These are phyloP conservation scores for Plasmodiophora brassicae DNA, from an alignment of 208 protist species.

Conservation along the genomic window DNA sequence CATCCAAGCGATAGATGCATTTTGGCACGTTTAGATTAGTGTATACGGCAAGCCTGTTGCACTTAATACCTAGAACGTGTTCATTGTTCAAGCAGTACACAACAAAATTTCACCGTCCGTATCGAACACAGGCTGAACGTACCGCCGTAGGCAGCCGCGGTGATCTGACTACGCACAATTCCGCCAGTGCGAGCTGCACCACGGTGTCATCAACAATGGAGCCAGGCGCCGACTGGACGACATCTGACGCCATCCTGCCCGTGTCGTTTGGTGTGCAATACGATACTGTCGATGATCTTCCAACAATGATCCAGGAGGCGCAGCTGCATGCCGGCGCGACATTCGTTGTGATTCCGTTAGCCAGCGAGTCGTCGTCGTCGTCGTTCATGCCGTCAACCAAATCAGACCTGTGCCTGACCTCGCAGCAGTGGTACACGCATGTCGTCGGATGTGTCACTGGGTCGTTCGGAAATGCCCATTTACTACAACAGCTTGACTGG, in stretches of 20 bases:
- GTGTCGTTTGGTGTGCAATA: background rate
- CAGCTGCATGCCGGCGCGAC: background rate
- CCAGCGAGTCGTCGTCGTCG: background rate
- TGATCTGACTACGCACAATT: no score
- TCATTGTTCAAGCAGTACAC: no score
- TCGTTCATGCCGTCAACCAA: background rate
- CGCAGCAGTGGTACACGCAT: background rate
- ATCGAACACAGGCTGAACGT: no score
- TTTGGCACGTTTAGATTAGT: no score
- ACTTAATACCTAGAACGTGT: no score
- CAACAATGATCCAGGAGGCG: background rate
- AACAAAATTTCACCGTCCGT: no score
- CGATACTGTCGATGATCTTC: background rate
- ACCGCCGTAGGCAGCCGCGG: no score
- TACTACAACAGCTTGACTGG: conserved; percentile 58
- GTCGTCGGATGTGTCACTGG: background rate
- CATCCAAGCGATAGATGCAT: no score
- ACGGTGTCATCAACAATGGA: no score
- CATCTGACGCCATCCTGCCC: background rate
- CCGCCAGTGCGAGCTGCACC: no score
- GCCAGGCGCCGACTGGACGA: no score
- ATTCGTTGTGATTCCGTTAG: background rate
- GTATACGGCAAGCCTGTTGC: no score
- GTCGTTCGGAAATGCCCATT: background rate
- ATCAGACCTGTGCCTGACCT: background rate